Evolutionary conservation across 495 filamentous ascomycete species (phyloP), one percentile per base, ranked within the genome.

Genomic region (Xylaria acuta): DNA sequence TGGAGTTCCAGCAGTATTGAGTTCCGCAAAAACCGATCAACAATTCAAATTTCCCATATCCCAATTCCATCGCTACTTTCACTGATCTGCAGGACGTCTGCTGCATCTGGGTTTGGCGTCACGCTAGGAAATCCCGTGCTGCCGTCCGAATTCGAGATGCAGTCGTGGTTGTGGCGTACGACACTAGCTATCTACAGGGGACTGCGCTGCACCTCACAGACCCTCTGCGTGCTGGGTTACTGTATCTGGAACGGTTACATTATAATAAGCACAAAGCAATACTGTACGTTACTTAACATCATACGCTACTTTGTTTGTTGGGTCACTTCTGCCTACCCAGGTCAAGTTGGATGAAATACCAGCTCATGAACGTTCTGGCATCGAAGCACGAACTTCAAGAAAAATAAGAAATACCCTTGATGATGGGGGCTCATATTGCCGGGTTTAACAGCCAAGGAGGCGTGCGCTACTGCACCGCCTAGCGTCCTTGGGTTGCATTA

Each of bases 401-500:
- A 54, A 11, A 56, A 32, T 56, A 56, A 56, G 53, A 56, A 56
- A 56, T 6, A 56, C 27, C 53, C 53, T 56, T 14, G 53, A 56
- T 27, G 53, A 18, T 30, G 12, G 53, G 53, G 53, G 45, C 27
- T 56, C 14, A 20, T 14, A 18, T n/a, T n/a, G n/a, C 25, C 53
- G 7, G 14, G 51, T 14, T 32, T 25, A 14, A 32, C 12, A 34
- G 0, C 30, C 25, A 8, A 12, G 14, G 43, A 38, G 64, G 45
- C 64, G 18, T 22, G 47, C 43, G 58, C 40, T 63, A 64, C 41
- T 64, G 68, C 68, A 53, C 56, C 49, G 32, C 45, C 68, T 63
- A 60, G 34, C 58, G 32, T 32, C 7, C 58, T 38, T 38, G 58
- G 58, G 58, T 12, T 60, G 32, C 34, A 8, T 27, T 38, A 62